Conservation (phyloP, 2,329 filamentous ascomycete genomes). For the Fusarium citri region DNA sequence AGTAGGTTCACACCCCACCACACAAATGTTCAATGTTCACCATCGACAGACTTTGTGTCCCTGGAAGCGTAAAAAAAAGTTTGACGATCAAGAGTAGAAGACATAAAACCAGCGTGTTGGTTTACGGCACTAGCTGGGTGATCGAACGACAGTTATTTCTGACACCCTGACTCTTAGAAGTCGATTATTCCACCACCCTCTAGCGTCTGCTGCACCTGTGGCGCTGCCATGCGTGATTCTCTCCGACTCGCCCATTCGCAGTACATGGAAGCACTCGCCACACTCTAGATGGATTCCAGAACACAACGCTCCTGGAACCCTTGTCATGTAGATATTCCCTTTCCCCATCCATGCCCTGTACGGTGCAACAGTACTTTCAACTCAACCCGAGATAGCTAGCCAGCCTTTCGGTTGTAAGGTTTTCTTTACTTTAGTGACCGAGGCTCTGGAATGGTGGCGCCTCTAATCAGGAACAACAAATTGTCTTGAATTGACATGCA, state of each 20-base stretch:
- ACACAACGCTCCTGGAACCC: slow-evolving; percentile 31
- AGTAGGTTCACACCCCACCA: not conserved
- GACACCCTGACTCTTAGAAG: not conserved
- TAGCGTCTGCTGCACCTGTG: slow-evolving; percentile 23
- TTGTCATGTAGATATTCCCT: slow-evolving; percentile 15
- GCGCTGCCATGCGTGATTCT: slow-evolving; percentile 31
- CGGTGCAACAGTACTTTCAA: not conserved
- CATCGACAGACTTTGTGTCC: not conserved
- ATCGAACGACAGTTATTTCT: not conserved
- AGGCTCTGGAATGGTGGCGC: slow-evolving; percentile 39
- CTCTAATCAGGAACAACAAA: slow-evolving; percentile 29
- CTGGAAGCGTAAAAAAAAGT: not conserved
- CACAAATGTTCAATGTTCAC: slow-evolving; percentile 2
- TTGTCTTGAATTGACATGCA: slow-evolving; percentile 13
- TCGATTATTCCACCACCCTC: not conserved
- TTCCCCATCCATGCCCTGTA: slow-evolving; percentile 5
- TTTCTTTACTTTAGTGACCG: not conserved
- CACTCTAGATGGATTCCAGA: slow-evolving; percentile 40
- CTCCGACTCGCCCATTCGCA: slow-evolving; percentile 31
- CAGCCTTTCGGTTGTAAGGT: not conserved
- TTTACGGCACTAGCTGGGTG: not conserved
- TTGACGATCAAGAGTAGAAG: too few species aligned
- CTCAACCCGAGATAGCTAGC: not conserved
- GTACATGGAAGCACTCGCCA: slow-evolving; percentile 37
- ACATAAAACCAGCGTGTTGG: too few species aligned